Evolutionary conservation across 768 basidiomycete genomes (phyloP).

Genomic region (Leucogyrophana mollusca): DNA sequence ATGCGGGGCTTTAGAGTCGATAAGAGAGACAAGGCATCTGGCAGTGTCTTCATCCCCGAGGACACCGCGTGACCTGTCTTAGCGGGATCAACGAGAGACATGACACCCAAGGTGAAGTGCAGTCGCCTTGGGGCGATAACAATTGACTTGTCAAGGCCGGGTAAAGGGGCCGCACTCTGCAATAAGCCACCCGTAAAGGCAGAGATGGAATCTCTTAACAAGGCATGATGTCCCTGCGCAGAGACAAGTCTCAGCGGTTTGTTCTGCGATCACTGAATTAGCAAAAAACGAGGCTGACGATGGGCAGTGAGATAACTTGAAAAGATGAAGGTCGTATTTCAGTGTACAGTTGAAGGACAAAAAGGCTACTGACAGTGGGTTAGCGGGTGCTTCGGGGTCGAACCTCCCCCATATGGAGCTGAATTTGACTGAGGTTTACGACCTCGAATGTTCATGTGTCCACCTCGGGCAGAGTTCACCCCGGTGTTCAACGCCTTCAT

Average conservation of each 20-base stretch:
- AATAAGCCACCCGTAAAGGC: constrained; percentile 34
- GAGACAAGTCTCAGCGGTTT: too few relatives aligned
- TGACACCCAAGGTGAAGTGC: constrained; percentile 75
- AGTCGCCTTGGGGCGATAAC: constrained; percentile 55
- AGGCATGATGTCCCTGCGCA: constrained; percentile 43
- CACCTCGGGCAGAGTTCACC: too few relatives aligned
- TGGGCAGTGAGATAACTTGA: constrained; percentile 29
- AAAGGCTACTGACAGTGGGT: constrained; percentile 24
- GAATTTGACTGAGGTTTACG: too few relatives aligned
- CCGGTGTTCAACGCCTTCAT: too few relatives aligned
- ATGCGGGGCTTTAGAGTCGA: constrained; percentile 38
- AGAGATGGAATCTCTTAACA: constrained; percentile 34
- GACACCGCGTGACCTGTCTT: background rate
- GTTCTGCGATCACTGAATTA: background rate
- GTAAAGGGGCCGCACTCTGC: constrained; percentile 20
- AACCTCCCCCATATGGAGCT: constrained; percentile 1
- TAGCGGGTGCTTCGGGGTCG: constrained; percentile 10
- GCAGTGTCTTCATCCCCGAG: constrained; percentile 28
- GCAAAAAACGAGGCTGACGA: constrained; percentile 30
- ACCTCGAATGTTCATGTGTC: too few relatives aligned
- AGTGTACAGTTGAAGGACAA: background rate
- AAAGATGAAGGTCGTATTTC: constrained; percentile 10
- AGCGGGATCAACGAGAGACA: constrained; percentile 46
- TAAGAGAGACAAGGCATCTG: constrained; percentile 44
- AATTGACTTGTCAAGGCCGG: constrained; percentile 61